Base-by-base conservation (phyloP, 2,329 filamentous ascomycete species). In the Fusarium poae region DNA sequence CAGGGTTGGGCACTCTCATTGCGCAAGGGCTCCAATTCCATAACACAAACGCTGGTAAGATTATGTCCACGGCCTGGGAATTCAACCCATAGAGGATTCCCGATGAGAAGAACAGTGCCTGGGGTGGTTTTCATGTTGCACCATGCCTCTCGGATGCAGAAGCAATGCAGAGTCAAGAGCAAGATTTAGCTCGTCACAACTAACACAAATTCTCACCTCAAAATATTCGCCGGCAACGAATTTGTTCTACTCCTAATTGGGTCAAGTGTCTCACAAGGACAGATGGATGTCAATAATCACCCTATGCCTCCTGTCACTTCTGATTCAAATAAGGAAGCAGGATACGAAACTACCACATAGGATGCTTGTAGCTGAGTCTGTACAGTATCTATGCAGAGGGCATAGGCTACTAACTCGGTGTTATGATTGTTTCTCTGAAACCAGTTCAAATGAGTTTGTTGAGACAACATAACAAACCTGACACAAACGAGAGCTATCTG, bases 161-260 rank as follows among this genome's bases (percentile, higher is more conserved):
- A 61, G 34, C 40, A 67, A 58, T 46, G 49, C 53, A 64, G 35
- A 66, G 30, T 43, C 29, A 30, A 55, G 35, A 45, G 44, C 21
- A 51, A 52, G 49, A 40, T 35, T 23, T 34, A 62, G 49, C 23
- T 32, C 53, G 37, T 54, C 18, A 49, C 35, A 29, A 29, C 69
- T 44, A 52, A 59, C 40, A 53, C 32, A 48, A 59, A 44, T 59
- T 61, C 52, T 39, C 39, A 50, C 62, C 50, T 64, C 52, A 60
- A 37, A 62, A 49, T 40, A 44, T 37, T 39, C 30, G 52, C 25
- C 37, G 63, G 57, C 48, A 39, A 32, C 30, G 30, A 27, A 25
- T 20, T 34, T 58, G 43, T 66, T 67, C 53, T 67, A 67, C 67
- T 66, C 67, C 67, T 34, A 55, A 64, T 50, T 20, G 35, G 45